These are phyloP conservation scores for Aspergillus aculeatinus DNA, from an alignment of 2,329 filamentous ascomycete species.

Conservation along the genomic window DNA sequence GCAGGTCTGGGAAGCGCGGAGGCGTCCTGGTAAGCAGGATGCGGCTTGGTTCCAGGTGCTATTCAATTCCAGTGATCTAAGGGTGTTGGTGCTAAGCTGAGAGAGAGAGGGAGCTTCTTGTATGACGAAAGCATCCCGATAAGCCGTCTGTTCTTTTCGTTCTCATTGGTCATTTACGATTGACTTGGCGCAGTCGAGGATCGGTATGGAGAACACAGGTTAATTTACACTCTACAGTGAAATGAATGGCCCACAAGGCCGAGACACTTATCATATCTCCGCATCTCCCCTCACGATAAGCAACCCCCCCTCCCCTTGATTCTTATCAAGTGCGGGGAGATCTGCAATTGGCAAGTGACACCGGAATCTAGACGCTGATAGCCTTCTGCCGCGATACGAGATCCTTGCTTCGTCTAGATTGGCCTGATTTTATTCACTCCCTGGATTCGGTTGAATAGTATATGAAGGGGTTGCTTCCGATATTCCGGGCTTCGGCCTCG, in stretches of 20 bases:
- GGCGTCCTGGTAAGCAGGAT: conserved; percentile 2
- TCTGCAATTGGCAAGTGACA: neutral
- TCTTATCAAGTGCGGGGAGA: conserved; percentile 3
- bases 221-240: too few relatives aligned
- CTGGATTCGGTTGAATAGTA: neutral
- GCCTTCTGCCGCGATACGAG: neutral
- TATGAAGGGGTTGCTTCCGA: neutral
- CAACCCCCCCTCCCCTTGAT: neutral
- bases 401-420: neutral
- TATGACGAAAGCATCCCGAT: too few relatives aligned
- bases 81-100: conserved; percentile 10
- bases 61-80: conserved; percentile 1
- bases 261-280: neutral
- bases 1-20: conserved; percentile 4
- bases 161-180: too few relatives aligned
- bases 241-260: too few relatives aligned
- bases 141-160: too few relatives aligned
- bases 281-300: neutral
- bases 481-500: neutral
- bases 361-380: neutral
- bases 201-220: too few relatives aligned
- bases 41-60: neutral
- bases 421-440: neutral
- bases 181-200: too few relatives aligned
- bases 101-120: too few relatives aligned